Evolutionary conservation across 2,329 filamentous ascomycete species (phyloP).

Genomic region (Cytospora chrysosperma): DNA sequence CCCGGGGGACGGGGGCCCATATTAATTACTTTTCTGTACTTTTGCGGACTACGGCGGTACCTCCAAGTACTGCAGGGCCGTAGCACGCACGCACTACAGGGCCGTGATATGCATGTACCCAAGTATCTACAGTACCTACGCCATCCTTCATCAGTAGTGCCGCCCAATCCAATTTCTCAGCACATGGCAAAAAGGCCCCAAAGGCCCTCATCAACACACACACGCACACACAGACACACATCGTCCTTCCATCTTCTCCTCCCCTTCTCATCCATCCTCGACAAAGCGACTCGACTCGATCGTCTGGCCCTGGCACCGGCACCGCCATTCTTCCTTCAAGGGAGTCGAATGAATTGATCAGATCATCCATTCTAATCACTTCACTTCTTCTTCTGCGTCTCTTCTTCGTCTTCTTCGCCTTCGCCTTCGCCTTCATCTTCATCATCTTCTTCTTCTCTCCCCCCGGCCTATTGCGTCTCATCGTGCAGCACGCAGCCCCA

Average conservation of each 20-base stretch:
- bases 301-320: not conserved
- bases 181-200: not conserved
- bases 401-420: not conserved
- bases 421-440: not conserved
- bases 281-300: not conserved
- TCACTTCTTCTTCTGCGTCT: not conserved
- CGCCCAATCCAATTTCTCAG: not conserved
- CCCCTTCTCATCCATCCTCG: not conserved
- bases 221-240: not conserved
- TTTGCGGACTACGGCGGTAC: not conserved
- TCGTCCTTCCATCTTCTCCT: not conserved
- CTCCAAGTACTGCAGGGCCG: not conserved
- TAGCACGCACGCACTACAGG: not conserved
- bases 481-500: not conserved
- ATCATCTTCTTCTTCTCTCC: not conserved
- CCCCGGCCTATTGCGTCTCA: not conserved
- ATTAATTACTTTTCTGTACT: not conserved
- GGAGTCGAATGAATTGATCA: not conserved
- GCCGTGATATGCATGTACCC: not conserved
- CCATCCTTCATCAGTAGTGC: not conserved
- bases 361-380: not conserved
- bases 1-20: not conserved
- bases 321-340: conserved; percentile 2
- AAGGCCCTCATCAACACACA: not conserved
- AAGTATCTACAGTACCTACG: not conserved